Conservation (phyloP, 371 early-diverging fungal genomes). For the Saksenaea vasiformis region DNA sequence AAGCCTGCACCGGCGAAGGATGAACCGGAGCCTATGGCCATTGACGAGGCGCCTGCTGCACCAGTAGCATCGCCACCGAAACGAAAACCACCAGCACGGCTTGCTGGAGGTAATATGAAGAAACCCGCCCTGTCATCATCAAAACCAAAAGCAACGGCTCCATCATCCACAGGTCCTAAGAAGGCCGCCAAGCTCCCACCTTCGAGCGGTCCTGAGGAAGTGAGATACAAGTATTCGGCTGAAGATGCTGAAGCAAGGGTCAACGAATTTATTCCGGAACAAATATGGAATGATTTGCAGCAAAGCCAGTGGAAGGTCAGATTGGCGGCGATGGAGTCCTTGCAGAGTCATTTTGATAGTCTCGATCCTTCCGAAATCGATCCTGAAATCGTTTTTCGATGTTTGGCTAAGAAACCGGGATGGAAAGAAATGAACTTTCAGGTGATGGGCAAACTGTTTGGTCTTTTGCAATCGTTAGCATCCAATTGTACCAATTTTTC, state of each 20-base stretch:
- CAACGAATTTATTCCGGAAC: slow-evolving; percentile 63
- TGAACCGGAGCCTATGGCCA: slow-evolving; percentile 31
- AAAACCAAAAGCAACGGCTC: slow-evolving; percentile 44
- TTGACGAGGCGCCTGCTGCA: slow-evolving; percentile 28
- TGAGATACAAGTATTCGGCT: slow-evolving; percentile 65
- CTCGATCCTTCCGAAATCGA: slow-evolving; percentile 53
- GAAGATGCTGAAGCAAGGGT: slow-evolving; percentile 70
- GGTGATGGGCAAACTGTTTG: slow-evolving; percentile 69
- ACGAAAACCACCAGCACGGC: slow-evolving; percentile 58
- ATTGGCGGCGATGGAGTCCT: slow-evolving; percentile 81
- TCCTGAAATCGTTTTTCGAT: slow-evolving; percentile 83
- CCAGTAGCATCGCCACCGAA: slow-evolving; percentile 62
- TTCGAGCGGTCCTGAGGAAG: slow-evolving; percentile 60
- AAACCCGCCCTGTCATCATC: slow-evolving; percentile 51
- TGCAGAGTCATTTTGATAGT: slow-evolving; percentile 63
- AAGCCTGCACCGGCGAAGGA: slow-evolving; percentile 17
- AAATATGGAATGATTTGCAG: slow-evolving; percentile 60
- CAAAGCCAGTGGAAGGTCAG: slow-evolving; percentile 88
- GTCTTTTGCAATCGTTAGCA: slow-evolving; percentile 69
- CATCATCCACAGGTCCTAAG: slow-evolving; percentile 42
- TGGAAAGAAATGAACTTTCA: slow-evolving; percentile 98
- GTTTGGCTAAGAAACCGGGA: slow-evolving; percentile 82
- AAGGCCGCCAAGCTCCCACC: slow-evolving; percentile 52
- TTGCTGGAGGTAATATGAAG: slow-evolving; percentile 47
- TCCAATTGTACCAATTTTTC: slow-evolving; percentile 63